phyloP scores from a whole-genome alignment of 1,284 basidiomycete genomes.

The Cryptococcus amylolentus region DNA sequence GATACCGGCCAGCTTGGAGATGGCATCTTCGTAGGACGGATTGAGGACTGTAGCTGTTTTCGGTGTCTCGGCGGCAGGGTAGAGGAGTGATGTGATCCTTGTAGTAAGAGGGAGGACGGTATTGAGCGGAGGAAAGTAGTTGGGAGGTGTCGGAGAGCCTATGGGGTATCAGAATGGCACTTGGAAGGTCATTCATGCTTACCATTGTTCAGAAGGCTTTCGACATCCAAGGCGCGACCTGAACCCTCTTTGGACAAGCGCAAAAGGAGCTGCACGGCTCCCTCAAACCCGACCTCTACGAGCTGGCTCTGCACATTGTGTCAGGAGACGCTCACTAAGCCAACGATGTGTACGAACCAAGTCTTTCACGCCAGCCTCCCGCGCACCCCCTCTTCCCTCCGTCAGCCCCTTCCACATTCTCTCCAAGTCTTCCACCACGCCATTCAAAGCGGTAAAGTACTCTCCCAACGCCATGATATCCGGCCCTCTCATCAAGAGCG shows the following conservation, averaged over 20 bases:
- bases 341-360: slow-evolving; percentile 27
- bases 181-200: slow-evolving; percentile 2
- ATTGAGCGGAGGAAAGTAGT: slow-evolving; percentile 28
- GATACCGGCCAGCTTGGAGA: slow-evolving; percentile 22
- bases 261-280: slow-evolving; percentile 35
- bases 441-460: slow-evolving; percentile 41
- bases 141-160: slow-evolving; percentile 34
- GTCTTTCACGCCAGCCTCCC: slow-evolving; percentile 43
- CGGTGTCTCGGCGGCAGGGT: slow-evolving; percentile 20
- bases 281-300: slow-evolving; percentile 39
- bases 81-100: slow-evolving; percentile 14
- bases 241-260: slow-evolving; percentile 33
- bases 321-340: background rate
- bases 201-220: slow-evolving; percentile 29
- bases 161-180: slow-evolving; percentile 1
- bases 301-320: slow-evolving; percentile 25
- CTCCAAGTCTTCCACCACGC: slow-evolving; percentile 44
- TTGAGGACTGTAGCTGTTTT: slow-evolving; percentile 26
- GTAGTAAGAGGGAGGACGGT: slow-evolving; percentile 26
- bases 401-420: slow-evolving; percentile 41
- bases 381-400: slow-evolving; percentile 40
- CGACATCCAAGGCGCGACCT: slow-evolving; percentile 24
- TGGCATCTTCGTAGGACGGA: slow-evolving; percentile 28
- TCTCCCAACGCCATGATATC: slow-evolving; percentile 42
- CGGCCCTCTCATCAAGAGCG: slow-evolving; percentile 34